Evolutionary conservation across 2,329 filamentous ascomycete species (phyloP), one percentile per base, ranked within the genome.

Genomic region (Arthrinium phaeospermum): DNA sequence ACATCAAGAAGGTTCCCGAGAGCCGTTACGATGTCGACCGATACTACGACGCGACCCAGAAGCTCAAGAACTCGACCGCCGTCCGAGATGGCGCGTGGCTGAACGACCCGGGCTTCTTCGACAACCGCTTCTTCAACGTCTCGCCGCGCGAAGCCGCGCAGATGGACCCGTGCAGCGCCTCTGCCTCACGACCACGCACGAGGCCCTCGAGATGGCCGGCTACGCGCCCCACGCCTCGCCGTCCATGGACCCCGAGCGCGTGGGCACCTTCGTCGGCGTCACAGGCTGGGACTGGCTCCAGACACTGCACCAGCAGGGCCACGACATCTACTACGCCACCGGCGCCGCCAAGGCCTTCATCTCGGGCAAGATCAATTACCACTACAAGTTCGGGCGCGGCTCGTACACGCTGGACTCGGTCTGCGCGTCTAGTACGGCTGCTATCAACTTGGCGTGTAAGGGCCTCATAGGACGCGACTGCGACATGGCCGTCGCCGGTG

Each of bases 381-480:
- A 68, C 10, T 68, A 27, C 44, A 30, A 19, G 27, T 69, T 94
- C 81, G 90, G 87, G 67, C 93, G 93, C 0, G 92, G 92, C 0
- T 93, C 90, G 30, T 91, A 90, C 78, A 92, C 88, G 70, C 86
- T 94, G 67, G 93, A 95, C 76, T 94, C 93, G 22, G 93, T 93
- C 5, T 95, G 93, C 79, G 94, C 92, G 0, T 94, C 92, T 0
- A 92, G 91, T 74, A 86, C 93, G 12, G 91, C 92, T 3, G 92
- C 92, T 0, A 91, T 95, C 67, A 90, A 94, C 75, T 92, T 93
- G 1, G 89, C 90, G 10, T 73, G 72, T 19, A 73, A 14, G 10
- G 67, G 90, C 0, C 85, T 94, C 0, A 90, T 89, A 86, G 85
- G 85, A 4, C 89, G 91, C 13, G 90, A 93, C 74, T 89, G 88